Evolutionary conservation across 1,139 yeast species (phyloP), one percentile per base, ranked within the genome.

Genomic region (Hemisphaericaspora xylofermentans): DNA sequence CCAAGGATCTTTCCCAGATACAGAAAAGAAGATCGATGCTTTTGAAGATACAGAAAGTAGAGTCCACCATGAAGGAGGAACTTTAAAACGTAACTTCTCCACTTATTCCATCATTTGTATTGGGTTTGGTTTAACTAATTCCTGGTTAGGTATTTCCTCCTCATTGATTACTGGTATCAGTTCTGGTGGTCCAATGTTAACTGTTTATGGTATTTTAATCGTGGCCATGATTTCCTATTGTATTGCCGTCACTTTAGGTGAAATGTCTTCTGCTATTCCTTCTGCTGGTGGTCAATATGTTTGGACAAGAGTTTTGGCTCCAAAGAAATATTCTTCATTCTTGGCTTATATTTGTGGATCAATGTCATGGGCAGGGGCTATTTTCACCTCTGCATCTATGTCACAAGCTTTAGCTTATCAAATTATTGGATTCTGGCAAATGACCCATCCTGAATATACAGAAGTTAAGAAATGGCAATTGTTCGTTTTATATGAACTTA

Each of bases 41-140:
- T 16, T 13, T 24, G 43, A 43, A 17, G 39, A 36, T 22, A 27
- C 33, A 14, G n/a, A 36, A 15, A 16, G 16, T 25, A 27, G 24
- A 25, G 33, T 24, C n/a, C 34, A 33, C 10, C 38, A 39, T 16
- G 33, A 36, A 24, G 44, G 41, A 37, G 66, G 64, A 38, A 70
- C 72, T 45, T 64, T 77, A 45, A 68, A 71, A 43, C 70, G 80
- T 52, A 72, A 69, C 41, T 79, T 78, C 48, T 68, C 78, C 16
- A 66, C 76, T 34, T 68, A 77, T 64, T 76, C 84, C 1, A 70
- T 81, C 7, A 62, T 80, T 19, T 85, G 85, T 44, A 82, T 82
- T 44, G 87, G 87, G 4, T 82, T 82, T 52, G 86, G 86, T 18
- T 61, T 82, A 43, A 82, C 88, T 21, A 81, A 81, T 62, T 80